Evolutionary conservation across 305 asterid genomes (phyloP), one percentile per base, ranked within the genome.

Genomic region (Stenogyne calaminthoides): DNA sequence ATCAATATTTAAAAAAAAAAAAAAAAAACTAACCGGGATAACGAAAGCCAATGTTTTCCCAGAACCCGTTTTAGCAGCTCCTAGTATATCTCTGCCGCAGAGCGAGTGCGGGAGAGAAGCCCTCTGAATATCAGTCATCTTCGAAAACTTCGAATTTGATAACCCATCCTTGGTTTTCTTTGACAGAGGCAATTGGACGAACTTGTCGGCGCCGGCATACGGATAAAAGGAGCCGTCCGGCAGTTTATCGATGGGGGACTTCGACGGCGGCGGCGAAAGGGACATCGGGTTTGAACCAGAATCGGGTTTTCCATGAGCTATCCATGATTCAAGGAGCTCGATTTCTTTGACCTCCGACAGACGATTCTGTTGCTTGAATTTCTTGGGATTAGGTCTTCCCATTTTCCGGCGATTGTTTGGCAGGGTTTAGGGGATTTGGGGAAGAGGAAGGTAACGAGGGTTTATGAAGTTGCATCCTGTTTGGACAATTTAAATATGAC

Each of bases 1-100:
- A 29, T 16, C 7, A 16, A 32, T 18, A 18, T 19, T 2, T 1
- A 8, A 12, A 6, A 49, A 64, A 37, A 18, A 37, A 3, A 39
- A 5, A 16, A 7, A 1, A 27, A 16, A 64, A 76, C 97, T 75
- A 49, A 95, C 99, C 81, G 97, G 96, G 54, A 95, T 81, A 70
- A 92, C 70, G 66, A 92, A 92, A 65, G 99, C 99, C 58, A 95
- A 68, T 0, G 99, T 92, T 84, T 95, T 95, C 0, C 99, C 99
- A 3, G 99, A 95, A 25, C 99, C 99, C 32, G 97, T 95, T 82
- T 95, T 92, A 0, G 99, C 98, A 22, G 99, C 98, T 6, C 99
- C 99, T 25, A 95, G 93, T 32, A 95, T 86, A 74, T 95, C 97
- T n/a, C 97, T 87, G 15, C 96, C 98, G 69, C 90, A 95, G 60